Percentiles rank a stretch among this genome's conserved stretches.
Evolutionary conservation across 2,329 filamentous ascomycete species (phyloP).

Genomic region (Sporothrix euskadiensis): DNA sequence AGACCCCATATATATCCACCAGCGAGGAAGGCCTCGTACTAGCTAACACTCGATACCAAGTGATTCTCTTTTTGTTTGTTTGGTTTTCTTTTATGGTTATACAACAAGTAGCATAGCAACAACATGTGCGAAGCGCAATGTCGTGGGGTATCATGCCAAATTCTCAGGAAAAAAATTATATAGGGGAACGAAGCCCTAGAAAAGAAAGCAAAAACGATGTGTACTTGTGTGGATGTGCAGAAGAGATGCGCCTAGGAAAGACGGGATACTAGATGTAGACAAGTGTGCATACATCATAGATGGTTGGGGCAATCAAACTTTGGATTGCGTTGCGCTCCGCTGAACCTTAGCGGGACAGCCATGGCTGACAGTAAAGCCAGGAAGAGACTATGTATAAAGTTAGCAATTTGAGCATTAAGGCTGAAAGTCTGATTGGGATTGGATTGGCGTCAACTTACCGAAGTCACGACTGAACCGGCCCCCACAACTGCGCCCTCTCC

Average conservation of each 20-base stretch:
- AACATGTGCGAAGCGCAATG: slow-evolving; percentile 9
- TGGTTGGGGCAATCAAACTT: neutral
- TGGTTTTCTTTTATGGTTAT: slow-evolving; percentile 22
- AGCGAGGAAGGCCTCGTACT: neutral
- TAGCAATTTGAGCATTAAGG: slow-evolving; percentile 3
- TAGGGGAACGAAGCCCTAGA: slow-evolving; percentile 4
- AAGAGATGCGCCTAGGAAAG: neutral
- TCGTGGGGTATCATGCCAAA: slow-evolving; percentile 35
- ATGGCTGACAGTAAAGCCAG: slow-evolving; percentile 33
- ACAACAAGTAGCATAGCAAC: slow-evolving; percentile 25
- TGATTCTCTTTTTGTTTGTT: neutral
- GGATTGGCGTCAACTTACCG: slow-evolving; percentile 45
- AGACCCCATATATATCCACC: neutral
- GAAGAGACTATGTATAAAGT: slow-evolving; percentile 29
- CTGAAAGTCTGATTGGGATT: neutral
- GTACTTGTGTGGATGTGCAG: slow-evolving; percentile 1
- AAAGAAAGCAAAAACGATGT: slow-evolving; percentile 20
- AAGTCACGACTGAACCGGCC: slow-evolving; percentile 82
- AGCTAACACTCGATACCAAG: neutral
- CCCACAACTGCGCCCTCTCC: slow-evolving; percentile 78
- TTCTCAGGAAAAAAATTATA: slow-evolving; percentile 17
- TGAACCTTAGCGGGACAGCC: slow-evolving; percentile 34
- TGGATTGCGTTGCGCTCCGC: slow-evolving; percentile 30
- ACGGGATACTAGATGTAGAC: neutral
- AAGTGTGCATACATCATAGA: neutral